A percentile compares a stretch with the other conserved stretches of the same genome.
Conservation (phyloP, 1,284 basidiomycete species). For the Trichosporon faecale region DNA sequence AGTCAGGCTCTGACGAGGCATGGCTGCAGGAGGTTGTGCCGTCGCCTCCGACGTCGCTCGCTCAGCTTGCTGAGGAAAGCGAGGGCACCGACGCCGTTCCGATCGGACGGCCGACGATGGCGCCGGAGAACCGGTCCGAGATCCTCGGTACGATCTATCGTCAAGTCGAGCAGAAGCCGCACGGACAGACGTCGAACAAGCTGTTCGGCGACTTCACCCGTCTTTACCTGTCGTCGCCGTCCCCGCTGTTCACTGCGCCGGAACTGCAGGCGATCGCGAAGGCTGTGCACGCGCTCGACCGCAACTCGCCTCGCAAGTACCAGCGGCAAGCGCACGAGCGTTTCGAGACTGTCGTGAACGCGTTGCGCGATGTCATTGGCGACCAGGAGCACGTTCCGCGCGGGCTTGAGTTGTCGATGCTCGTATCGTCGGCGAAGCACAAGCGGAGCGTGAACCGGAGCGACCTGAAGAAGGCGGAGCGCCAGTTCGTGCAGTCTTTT, state of each 20-base stretch:
- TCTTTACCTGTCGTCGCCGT: constrained; percentile 31
- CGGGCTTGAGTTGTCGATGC: constrained; percentile 25
- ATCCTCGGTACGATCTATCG: constrained; percentile 20
- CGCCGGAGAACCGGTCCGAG: constrained; percentile 19
- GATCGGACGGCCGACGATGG: constrained; percentile 14
- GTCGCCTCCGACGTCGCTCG: background rate
- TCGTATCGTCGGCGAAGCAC: constrained; percentile 18
- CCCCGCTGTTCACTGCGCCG: constrained; percentile 30
- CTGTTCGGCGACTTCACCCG: constrained; percentile 31
- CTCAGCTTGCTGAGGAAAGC: background rate
- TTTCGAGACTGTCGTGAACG: constrained; percentile 27
- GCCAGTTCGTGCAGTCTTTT: constrained; percentile 22
- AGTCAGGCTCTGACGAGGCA: background rate
- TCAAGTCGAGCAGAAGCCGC: constrained; percentile 1
- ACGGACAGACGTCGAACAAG: constrained; percentile 15
- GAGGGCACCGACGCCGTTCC: background rate
- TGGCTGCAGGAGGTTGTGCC: constrained; percentile 11
- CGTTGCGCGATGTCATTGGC: constrained; percentile 26
- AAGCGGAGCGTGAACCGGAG: constrained; percentile 13
- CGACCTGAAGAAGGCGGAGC: constrained; percentile 27
- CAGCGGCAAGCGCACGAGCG: constrained; percentile 23
- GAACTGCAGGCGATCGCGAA: constrained; percentile 31
- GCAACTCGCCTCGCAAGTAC: constrained; percentile 17
- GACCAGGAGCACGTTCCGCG: constrained; percentile 13
- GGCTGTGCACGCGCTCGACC: constrained; percentile 26